Percentiles rank a stretch among this genome's conserved stretches.
phyloP scores from a whole-genome alignment of 2,329 filamentous ascomycete species.

The Dryadomyces quercivorus region DNA sequence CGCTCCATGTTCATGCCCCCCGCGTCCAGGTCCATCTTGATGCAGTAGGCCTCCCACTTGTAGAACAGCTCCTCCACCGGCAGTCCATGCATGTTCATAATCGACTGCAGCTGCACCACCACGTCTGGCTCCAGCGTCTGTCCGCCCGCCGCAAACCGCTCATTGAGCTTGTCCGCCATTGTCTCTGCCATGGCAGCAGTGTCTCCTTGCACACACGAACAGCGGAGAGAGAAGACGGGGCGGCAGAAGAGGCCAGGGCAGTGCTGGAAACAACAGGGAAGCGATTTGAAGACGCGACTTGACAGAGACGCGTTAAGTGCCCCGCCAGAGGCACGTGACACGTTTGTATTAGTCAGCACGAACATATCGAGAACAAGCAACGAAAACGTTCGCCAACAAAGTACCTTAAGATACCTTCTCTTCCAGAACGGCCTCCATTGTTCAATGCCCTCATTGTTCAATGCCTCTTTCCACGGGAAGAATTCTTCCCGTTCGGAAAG shows the following conservation, averaged over 20 bases:
- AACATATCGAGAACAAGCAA: too few relatives aligned
- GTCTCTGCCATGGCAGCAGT: constrained; percentile 24
- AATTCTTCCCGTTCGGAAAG: too few relatives aligned
- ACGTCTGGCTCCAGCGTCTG: constrained; percentile 64
- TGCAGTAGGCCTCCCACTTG: constrained; percentile 98
- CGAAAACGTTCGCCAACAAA: too few relatives aligned
- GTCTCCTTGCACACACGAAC: neutral
- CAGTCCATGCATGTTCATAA: constrained; percentile 72
- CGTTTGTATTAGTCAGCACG: too few relatives aligned
- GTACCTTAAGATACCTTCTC: too few relatives aligned
- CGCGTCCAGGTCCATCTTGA: constrained; percentile 82
- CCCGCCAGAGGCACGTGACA: neutral
- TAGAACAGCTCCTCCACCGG: constrained; percentile 81
- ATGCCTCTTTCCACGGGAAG: too few relatives aligned
- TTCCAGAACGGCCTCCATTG: too few relatives aligned
- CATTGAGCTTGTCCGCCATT: constrained; percentile 27
- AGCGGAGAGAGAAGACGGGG: neutral
- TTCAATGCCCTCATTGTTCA: too few relatives aligned
- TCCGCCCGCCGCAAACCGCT: constrained; percentile 41
- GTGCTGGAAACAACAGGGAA: neutral
- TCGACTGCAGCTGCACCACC: constrained; percentile 68
- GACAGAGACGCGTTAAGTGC: constrained; percentile 1
- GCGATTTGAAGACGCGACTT: neutral
- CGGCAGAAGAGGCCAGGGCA: neutral
- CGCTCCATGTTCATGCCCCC: constrained; percentile 49